Evolutionary conservation across 2,329 filamentous ascomycete genomes (phyloP), one percentile per base, ranked within the genome.

Genomic region (Cyphellophora attinorum): DNA sequence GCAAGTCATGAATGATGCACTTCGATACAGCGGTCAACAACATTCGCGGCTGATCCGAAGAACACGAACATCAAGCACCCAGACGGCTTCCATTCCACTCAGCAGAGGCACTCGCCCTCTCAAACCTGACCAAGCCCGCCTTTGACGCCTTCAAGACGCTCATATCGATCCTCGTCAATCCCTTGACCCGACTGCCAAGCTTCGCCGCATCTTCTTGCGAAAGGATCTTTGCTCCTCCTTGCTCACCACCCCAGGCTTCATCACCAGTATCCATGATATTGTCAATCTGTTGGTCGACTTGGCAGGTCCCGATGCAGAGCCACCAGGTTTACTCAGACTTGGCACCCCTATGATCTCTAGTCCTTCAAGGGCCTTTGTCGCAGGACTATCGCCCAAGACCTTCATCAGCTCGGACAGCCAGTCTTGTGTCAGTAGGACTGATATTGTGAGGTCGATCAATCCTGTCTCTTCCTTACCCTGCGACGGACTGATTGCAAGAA

Each of bases 321-420:
- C 21, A 8, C n/a, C n/a, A n/a, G 21, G 21, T 21, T 31, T 19
- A 8, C 28, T 31, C 16, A 32, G 15, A 29, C 37, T 36, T 6
- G 46, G 46, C 8, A 47, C 46, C 5, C 44, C 46, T 3, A 47
- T 23, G 19, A 48, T 37, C 13, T 48, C 46, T 11, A 48, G 18
- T 3, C 42, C 34, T 21, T 48, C 46, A 14, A 48, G 19, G 11
- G 5, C 11, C 11, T 17, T 34, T 12, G 19, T 31, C 8, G 11
- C 36, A n/a, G 21, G 21, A 8, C 8, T 8, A 5, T 31, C 38
- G 4, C 32, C 27, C 6, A 47, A 29, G 1, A 32, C 45, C 8
- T 34, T 17, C 13, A 42, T 36, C 19, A 47, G 27, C 8, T 25
- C 29, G 4, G 37, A 29, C 8, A 37, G 25, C 45, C 45, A 47